Evolutionary conservation across 306 rosid genomes (phyloP).

Genomic region (Trichosanthes truncata): DNA sequence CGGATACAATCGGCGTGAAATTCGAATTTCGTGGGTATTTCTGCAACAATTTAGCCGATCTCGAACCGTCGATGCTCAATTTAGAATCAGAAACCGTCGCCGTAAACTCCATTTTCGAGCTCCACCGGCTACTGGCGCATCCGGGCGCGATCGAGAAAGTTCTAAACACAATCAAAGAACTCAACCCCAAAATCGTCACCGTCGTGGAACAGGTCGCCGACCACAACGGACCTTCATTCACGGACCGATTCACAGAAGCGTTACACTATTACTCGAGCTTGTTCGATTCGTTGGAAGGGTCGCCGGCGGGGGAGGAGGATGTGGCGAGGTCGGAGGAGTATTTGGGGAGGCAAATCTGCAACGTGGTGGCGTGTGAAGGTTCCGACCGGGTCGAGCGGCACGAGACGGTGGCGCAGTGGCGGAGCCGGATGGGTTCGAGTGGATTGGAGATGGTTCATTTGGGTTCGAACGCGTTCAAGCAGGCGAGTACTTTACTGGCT

Average conservation of each 20-base stretch:
- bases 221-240: conserved; percentile 55
- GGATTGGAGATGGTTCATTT: conserved; percentile 71
- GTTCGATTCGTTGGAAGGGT: conserved; percentile 72
- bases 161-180: conserved; percentile 31
- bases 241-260: conserved; percentile 76
- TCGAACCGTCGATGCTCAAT: conserved; percentile 51
- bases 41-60: conserved; percentile 53
- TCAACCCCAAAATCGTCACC: conserved; percentile 52
- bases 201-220: conserved; percentile 75
- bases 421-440: conserved; percentile 36
- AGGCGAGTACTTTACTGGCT: conserved; percentile 59
- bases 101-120: conserved; percentile 66
- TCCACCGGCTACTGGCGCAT: conserved; percentile 47
- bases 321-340: conserved; percentile 62
- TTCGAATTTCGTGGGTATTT: conserved; percentile 70
- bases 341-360: conserved; percentile 59
- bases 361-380: conserved; percentile 78
- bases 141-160: conserved; percentile 56
- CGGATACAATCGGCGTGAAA: conserved; percentile 45
- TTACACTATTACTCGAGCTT: conserved; percentile 63
- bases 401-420: conserved; percentile 65
- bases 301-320: conserved; percentile 40
- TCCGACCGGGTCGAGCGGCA: conserved; percentile 71
- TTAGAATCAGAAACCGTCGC: conserved; percentile 51
- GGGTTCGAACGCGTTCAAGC: conserved; percentile 78